Conservation (phyloP, 1,284 basidiomycete genomes). For the Fomitiporia mediterranea region DNA sequence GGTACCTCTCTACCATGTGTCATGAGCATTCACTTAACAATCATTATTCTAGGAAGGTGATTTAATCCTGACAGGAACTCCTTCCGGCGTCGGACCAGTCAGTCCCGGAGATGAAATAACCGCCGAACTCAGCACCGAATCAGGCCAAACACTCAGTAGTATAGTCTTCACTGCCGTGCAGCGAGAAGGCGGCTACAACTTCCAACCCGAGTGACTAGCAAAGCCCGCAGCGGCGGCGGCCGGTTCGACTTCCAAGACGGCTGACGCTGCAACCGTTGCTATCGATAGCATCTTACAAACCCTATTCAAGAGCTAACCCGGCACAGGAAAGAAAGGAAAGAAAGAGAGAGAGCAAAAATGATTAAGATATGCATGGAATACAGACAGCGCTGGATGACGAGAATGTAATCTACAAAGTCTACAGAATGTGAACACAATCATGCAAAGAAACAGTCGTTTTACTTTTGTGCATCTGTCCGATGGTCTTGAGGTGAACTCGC, state of each 20-base stretch:
- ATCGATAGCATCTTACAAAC: slow-evolving; percentile 11
- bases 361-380: slow-evolving; percentile 7
- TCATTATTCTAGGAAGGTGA: slow-evolving; percentile 88
- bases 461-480: slow-evolving; percentile 17
- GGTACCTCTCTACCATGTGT: slow-evolving; percentile 40
- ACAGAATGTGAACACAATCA: neutral
- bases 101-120: slow-evolving; percentile 74
- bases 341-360: neutral
- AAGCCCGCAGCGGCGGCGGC: neutral
- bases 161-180: slow-evolving; percentile 65
- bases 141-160: slow-evolving; percentile 55
- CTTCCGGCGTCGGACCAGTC: slow-evolving; percentile 84
- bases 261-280: slow-evolving; percentile 11
- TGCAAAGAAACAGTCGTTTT: neutral
- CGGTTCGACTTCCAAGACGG: slow-evolving; percentile 1
- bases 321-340: neutral
- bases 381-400: neutral
- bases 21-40: too few species aligned
- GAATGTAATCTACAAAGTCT: neutral
- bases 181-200: slow-evolving; percentile 69
- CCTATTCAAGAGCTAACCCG: slow-evolving; percentile 7
- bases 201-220: slow-evolving; percentile 28
- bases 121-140: slow-evolving; percentile 59
- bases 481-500: slow-evolving; percentile 12
- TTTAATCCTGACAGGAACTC: slow-evolving; percentile 84